Evolutionary conservation across 2,329 filamentous ascomycete genomes (phyloP), one percentile per base, ranked within the genome.

Genomic region (Mycosphaerelloides madeirae): DNA sequence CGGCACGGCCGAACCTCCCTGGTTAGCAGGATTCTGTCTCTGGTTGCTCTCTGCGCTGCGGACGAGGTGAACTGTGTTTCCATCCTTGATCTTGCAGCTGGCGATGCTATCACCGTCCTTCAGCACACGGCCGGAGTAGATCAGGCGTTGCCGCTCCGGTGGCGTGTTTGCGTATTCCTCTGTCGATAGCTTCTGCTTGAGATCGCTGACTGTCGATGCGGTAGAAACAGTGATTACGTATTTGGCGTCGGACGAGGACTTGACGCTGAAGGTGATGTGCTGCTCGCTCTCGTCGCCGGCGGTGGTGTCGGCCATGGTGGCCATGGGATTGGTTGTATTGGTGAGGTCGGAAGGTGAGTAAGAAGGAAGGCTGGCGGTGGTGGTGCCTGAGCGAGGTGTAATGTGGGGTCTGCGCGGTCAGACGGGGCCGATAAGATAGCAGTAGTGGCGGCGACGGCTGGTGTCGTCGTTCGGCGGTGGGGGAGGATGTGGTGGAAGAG

Each of bases 101-200:
- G 77, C 81, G 33, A 98, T 73, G 0, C 85, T 83, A 59, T 98
- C 91, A 47, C 85, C 81, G 66, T 98, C 93, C 74, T 97, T 98
- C 72, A 98, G 81, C 49, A 98, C 91, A 49, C 91, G 84, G 41
- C 93, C 93, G 5, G 91, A 96, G 75, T 97, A 98, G 71, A 98
- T 98, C 53, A 98, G 77, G 49, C 93, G 87, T 71, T 97, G 91
- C 57, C 89, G 81, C 62, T 95, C 88, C 42, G 84, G 77, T 28
- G 93, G 85, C 44, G 95, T 82, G 66, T 95, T 84, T 66, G 94
- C 91, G 63, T 84, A 87, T 58, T 95, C 88, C 46, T 81, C 70
- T 25, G 79, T 78, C 4, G 90, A 80, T 31, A 98, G 82, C 74
- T 91, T 95, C 51, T 78, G 79, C 77, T 98, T 98, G 58, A 98